These are phyloP conservation scores for Candida ascalaphidarum DNA, from an alignment of 805 yeast species.

Conservation along the genomic window DNA sequence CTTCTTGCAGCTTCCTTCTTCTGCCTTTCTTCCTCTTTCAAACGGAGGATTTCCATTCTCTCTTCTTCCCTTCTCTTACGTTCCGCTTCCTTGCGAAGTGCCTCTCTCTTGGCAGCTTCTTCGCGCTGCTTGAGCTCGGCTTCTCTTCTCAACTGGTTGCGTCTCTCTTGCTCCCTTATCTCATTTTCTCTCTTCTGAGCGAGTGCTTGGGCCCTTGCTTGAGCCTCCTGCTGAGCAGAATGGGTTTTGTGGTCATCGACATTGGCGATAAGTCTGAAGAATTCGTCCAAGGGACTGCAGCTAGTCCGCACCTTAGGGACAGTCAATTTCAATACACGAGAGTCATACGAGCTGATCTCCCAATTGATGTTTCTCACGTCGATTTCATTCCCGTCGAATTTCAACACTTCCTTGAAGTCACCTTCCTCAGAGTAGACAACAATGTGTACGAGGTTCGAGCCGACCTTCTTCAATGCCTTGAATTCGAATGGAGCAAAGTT, in stretches of 20 bases:
- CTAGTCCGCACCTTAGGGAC: too few species aligned
- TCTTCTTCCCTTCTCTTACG: slow-evolving; percentile 2
- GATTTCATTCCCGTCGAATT: slow-evolving; percentile 20
- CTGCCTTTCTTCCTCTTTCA: too few species aligned
- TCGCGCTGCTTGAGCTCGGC: not conserved
- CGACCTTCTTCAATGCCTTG: slow-evolving; percentile 7
- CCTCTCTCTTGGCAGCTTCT: not conserved
- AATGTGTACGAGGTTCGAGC: slow-evolving; percentile 7
- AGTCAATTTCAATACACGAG: too few species aligned
- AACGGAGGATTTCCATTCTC: too few species aligned
- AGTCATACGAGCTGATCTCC: too few species aligned
- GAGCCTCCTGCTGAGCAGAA: not conserved
- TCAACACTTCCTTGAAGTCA: slow-evolving; percentile 14
- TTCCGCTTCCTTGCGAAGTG: slow-evolving; percentile 1
- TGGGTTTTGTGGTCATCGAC: too few species aligned
- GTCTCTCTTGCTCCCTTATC: too few species aligned
- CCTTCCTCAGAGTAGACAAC: slow-evolving; percentile 8
- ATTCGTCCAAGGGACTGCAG: too few species aligned
- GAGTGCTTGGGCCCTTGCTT: not conserved
- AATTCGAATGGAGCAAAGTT: slow-evolving; percentile 26
- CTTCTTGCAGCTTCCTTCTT: not conserved
- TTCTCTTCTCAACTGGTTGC: not conserved
- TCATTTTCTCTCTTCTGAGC: not conserved
- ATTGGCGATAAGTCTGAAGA: too few species aligned
- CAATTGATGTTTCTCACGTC: slow-evolving; percentile 24